These are phyloP conservation scores for Xylaria sp. DNA, from an alignment of 2,329 filamentous ascomycete genomes.

Conservation along the genomic window DNA sequence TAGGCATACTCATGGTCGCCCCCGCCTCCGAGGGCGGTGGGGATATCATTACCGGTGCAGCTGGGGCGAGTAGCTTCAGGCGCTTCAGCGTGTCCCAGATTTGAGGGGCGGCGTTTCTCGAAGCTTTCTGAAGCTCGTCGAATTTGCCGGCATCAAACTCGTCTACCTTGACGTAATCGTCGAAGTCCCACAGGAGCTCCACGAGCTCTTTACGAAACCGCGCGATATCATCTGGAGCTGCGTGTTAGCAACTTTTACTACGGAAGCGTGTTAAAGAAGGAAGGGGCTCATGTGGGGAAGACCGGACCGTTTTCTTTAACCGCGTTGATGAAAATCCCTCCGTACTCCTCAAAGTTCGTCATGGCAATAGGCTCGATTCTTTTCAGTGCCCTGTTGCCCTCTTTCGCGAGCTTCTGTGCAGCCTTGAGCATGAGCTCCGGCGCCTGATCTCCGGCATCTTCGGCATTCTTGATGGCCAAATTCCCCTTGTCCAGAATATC, in stretches of 20 bases:
- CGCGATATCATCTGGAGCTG: constrained; percentile 43
- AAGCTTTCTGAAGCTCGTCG: constrained; percentile 42
- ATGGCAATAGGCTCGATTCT: constrained; percentile 48
- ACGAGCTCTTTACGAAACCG: constrained; percentile 43
- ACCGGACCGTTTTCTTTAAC: constrained; percentile 50
- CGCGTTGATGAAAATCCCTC: constrained; percentile 44
- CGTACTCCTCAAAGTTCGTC: constrained; percentile 45
- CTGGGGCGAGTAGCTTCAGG: constrained; percentile 44
- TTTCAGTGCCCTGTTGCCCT: constrained; percentile 46
- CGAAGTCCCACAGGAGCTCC: constrained; percentile 52
- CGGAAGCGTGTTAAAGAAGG: not conserved
- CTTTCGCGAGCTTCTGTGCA: constrained; percentile 42
- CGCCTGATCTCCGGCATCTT: constrained; percentile 34
- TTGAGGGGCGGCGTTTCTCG: constrained; percentile 44
- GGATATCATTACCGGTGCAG: constrained; percentile 13
- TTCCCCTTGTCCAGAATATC: constrained; percentile 50
- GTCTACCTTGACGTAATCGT: constrained; percentile 47
- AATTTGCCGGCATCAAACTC: constrained; percentile 49
- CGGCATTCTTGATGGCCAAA: constrained; percentile 43
- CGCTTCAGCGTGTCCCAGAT: constrained; percentile 48
- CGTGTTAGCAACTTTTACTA: constrained; percentile 7
- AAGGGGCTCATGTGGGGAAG: not conserved
- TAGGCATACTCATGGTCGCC: constrained; percentile 23
- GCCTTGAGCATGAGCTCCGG: constrained; percentile 44
- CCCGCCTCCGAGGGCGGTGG: constrained; percentile 19